Evolutionary conservation across 1,284 basidiomycete species (phyloP), one percentile per base, ranked within the genome.

Genomic region (Sporisorium graminicola): DNA sequence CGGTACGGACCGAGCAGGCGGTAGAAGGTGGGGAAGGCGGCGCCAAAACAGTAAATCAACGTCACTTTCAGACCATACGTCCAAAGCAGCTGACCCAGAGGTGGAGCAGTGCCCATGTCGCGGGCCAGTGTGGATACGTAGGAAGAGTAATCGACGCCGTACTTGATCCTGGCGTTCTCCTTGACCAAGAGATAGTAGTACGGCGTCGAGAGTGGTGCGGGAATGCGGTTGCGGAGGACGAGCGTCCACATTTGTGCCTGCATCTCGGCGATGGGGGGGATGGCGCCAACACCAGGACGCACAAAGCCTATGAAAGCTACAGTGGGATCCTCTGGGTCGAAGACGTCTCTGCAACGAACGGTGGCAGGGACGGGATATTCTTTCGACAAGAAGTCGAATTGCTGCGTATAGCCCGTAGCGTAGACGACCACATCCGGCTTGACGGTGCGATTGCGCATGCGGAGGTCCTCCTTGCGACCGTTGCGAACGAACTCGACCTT

Each of bases 231-330:
- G 56, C 87, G 84, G 24, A 90, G 81, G 8, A 91, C 78, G 2
- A 89, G 87, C 49, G 90, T 88, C 89, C 90, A 91, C 67, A 91
- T 88, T 83, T 91, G 89, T 0, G 88, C 85, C 78, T 91, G 90
- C 88, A 90, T 90, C 83, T 91, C 91, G 1, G 90, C 88, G 58
- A 91, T 90, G 0, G 91, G 90, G 0, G 91, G 91, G 59, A 91
- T 91, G 0, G 90, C 90, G 67, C 90, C 90, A 82, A 75, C 70
- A 43, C 90, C 90, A 5, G 90, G 90, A 22, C 90, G 85, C 2
- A 91, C 88, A 79, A 91, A 91, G 0, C 91, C 91, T 61, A 91
- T 89, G 75, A 90, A 91, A 0, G 86, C 89, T 12, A 91, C 87
- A 47, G 82, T 87, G 50, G 89, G 86, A 74, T 91, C 90, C 4